Evolutionary conservation across 345 rosid species (phyloP), one percentile per base, ranked within the genome.

Genomic region (Adansonia digitata): DNA sequence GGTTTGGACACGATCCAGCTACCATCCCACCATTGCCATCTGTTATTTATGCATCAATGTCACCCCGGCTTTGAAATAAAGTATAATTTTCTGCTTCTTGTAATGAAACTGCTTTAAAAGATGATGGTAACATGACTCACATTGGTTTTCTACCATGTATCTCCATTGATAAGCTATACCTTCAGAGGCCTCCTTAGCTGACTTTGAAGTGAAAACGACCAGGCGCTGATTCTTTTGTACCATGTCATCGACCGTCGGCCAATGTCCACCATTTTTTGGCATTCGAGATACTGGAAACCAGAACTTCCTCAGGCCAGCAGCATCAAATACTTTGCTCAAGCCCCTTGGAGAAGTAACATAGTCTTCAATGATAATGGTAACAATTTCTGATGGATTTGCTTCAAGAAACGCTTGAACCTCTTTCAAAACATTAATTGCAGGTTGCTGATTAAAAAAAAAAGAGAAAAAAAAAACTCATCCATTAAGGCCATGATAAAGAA

Each of bases 241-340:
- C 97, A 94, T 91, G 57, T 88, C 92, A 27, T 84, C 90, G 22
- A 94, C 87, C 1, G 78, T 86, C 13, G 97, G 94, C 99, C 98
- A 94, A 78, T 86, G 81, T 31, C 78, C 86, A n/a, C 97, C 97
- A 59, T 80, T 84, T 78, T 89, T 91, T 3, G 97, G 97, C 97
- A 92, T 94, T 56, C 84, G 79, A 29, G 97, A 74, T 15, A 88
- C 86, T 1, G 97, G 97, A 83, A 94, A 94, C 92, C 90, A 86
- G 81, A 77, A 92, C 12, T 84, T 85, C 46, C 84, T 85, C 76
- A 94, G 86, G 29, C 92, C 97, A 52, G 95, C 85, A 34, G 89
- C 88, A 75, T 89, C 84, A 61, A 94, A 88, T 62, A 94, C 87
- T 75, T 81, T 89, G 26, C 69, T 89, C 77, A 92, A 77, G 35